Evolutionary conservation across 192 early-diverging fungal genomes (phyloP).

Genomic region (Coemansia aciculifera): DNA sequence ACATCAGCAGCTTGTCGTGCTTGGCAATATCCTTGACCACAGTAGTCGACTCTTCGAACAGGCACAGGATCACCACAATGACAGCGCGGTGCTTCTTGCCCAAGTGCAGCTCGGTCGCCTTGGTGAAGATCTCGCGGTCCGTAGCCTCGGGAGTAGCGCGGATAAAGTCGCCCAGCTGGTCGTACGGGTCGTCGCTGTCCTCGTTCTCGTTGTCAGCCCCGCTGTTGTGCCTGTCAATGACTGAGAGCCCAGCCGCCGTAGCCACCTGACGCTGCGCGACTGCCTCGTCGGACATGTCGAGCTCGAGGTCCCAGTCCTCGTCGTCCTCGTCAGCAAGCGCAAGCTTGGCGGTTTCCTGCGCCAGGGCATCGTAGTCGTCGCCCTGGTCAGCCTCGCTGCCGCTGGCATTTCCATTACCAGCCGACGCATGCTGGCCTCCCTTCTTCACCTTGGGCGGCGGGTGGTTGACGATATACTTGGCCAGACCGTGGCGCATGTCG

Average conservation of each 20-base stretch:
- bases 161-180: constrained; percentile 76
- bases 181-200: constrained; percentile 64
- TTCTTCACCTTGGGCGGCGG: constrained; percentile 67
- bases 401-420: constrained; percentile 47
- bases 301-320: constrained; percentile 73
- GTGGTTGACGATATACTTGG: constrained; percentile 90
- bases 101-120: constrained; percentile 77
- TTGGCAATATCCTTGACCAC: constrained; percentile 70
- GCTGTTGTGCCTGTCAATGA: constrained; percentile 22
- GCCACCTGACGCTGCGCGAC: constrained; percentile 73
- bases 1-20: constrained; percentile 65
- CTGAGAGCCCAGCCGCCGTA: constrained; percentile 20
- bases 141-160: constrained; percentile 53
- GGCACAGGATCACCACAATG: constrained; percentile 77
- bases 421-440: constrained; percentile 58
- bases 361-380: constrained; percentile 71
- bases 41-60: constrained; percentile 65
- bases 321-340: constrained; percentile 57
- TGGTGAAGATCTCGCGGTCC: constrained; percentile 72
- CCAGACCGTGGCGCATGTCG: constrained; percentile 87
- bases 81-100: constrained; percentile 75
- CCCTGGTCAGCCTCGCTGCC: constrained; percentile 47
- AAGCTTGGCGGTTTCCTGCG: constrained; percentile 67
- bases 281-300: constrained; percentile 79
- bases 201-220: constrained; percentile 60